phyloP scores from a whole-genome alignment of 306 rosid genomes.

The Prunus mongolica region DNA sequence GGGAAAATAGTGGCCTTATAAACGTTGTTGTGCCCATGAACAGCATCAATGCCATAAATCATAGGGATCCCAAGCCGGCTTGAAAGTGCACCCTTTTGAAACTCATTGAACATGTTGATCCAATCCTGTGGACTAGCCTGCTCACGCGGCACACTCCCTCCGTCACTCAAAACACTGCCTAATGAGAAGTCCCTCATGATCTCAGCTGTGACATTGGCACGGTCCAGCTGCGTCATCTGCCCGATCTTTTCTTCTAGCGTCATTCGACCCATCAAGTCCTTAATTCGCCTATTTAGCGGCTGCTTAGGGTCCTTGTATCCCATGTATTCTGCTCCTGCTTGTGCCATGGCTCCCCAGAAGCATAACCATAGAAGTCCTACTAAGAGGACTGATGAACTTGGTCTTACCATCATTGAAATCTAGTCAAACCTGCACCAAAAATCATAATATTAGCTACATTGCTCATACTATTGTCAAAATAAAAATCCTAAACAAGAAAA shows the following conservation, averaged over 20 bases:
- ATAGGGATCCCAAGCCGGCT: too few species aligned
- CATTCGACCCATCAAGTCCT: conserved; percentile 22
- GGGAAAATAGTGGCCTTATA: too few species aligned
- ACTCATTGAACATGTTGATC: too few species aligned
- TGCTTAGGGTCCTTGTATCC: conserved; percentile 18
- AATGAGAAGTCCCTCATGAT: conserved; percentile 8
- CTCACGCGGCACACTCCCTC: neutral
- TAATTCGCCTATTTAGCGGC: neutral
- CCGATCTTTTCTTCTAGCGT: conserved; percentile 20
- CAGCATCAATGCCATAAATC: too few species aligned
- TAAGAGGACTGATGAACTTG: neutral
- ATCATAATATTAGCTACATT: neutral
- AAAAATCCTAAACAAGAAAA: too few species aligned
- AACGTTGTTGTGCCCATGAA: too few species aligned
- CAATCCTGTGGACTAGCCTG: too few species aligned
- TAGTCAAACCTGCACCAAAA: neutral
- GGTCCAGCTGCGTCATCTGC: conserved; percentile 25
- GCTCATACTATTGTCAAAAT: neutral
- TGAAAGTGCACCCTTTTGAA: too few species aligned
- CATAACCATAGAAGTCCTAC: neutral
- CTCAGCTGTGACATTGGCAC: neutral
- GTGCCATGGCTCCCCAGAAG: neutral
- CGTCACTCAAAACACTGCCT: conserved; percentile 25
- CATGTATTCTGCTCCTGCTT: neutral
- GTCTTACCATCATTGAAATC: neutral